Evolutionary conservation across 805 yeast genomes (phyloP).

Genomic region (Hanseniaspora taiwanica): DNA sequence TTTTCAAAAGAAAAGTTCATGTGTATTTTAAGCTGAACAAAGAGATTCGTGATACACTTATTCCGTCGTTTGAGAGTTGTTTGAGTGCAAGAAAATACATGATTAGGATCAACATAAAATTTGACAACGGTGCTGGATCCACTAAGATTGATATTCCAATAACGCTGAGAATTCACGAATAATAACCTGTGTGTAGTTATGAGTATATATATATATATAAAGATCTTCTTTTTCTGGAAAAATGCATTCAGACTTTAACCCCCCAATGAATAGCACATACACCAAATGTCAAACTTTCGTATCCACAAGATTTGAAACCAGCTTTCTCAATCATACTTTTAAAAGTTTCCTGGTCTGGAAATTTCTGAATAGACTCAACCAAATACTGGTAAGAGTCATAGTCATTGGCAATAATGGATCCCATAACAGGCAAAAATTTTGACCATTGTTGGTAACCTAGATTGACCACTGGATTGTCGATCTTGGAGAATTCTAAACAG

Average conservation of each 20-base stretch:
- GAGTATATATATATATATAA: slow-evolving; percentile 1
- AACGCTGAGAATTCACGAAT: slow-evolving; percentile 22
- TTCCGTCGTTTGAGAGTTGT: slow-evolving; percentile 55
- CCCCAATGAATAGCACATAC: slow-evolving; percentile 94
- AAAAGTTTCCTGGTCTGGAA: slow-evolving; percentile 87
- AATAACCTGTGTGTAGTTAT: background rate
- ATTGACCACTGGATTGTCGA: slow-evolving; percentile 65
- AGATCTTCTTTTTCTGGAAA: background rate
- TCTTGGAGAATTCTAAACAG: slow-evolving; percentile 89
- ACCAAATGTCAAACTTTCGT: slow-evolving; percentile 88
- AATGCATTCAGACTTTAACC: slow-evolving; percentile 47
- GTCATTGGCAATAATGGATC: slow-evolving; percentile 90
- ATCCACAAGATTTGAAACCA: slow-evolving; percentile 89
- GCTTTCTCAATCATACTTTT: slow-evolving; percentile 87
- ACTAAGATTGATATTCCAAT: slow-evolving; percentile 26
- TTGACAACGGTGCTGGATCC: slow-evolving; percentile 24
- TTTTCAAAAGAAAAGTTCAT: slow-evolving; percentile 20
- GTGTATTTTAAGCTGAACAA: slow-evolving; percentile 31
- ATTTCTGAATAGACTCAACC: slow-evolving; percentile 84
- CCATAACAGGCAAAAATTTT: slow-evolving; percentile 80
- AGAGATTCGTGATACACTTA: slow-evolving; percentile 34
- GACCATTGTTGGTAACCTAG: slow-evolving; percentile 78
- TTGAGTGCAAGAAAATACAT: slow-evolving; percentile 33
- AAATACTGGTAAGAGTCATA: slow-evolving; percentile 92
- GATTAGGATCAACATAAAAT: slow-evolving; percentile 34